phyloP scores from a whole-genome alignment of 805 yeast species.

The Martiniozyma abietophila region DNA sequence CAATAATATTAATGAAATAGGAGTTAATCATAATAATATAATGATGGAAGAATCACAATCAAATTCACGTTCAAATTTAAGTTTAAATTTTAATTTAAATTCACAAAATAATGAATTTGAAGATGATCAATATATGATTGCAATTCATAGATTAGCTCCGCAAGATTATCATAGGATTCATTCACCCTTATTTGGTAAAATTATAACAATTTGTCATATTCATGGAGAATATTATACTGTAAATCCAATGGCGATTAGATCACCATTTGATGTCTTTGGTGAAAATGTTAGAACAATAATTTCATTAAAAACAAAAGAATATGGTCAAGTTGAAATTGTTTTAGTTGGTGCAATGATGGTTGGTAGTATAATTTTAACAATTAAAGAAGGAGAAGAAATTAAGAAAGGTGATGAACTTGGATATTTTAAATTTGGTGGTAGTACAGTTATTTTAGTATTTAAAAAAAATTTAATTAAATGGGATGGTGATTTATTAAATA shows the following conservation, averaged over 20 bases:
- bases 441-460: constrained; percentile 67
- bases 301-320: constrained; percentile 66
- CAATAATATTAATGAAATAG: background rate
- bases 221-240: constrained; percentile 94
- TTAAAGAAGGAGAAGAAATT: constrained; percentile 47
- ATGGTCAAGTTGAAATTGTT: constrained; percentile 69
- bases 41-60: too few relatives aligned
- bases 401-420: constrained; percentile 79
- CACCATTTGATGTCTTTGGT: constrained; percentile 83
- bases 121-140: constrained; percentile 45
- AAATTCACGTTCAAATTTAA: too few relatives aligned
- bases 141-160: constrained; percentile 85
- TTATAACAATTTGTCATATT: constrained; percentile 58
- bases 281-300: constrained; percentile 77
- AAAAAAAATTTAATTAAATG: constrained; percentile 41
- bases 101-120: constrained; percentile 28
- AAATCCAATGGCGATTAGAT: constrained; percentile 93
- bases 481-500: constrained; percentile 65
- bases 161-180: constrained; percentile 96
- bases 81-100: too few relatives aligned
- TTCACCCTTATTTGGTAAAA: constrained; percentile 67
- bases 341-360: constrained; percentile 99
- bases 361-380: constrained; percentile 74
- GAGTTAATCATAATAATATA: too few relatives aligned
- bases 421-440: constrained; percentile 93